Evolutionary conservation across 2,329 filamentous ascomycete species (phyloP).

Genomic region (Alternaria longipes): DNA sequence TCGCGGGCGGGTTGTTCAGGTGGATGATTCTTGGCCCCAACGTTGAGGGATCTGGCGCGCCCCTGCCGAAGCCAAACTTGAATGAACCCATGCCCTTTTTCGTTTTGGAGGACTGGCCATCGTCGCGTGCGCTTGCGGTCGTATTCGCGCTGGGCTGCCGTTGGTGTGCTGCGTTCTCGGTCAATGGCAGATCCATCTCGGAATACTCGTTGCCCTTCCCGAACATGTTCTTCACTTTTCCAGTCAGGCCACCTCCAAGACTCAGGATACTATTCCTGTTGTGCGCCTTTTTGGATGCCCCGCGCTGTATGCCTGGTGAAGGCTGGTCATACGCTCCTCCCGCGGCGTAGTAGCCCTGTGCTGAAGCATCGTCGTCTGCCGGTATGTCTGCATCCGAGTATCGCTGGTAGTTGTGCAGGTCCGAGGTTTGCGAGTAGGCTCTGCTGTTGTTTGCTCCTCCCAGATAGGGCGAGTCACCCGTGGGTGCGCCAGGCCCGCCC

Average conservation of each 20-base stretch:
- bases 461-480: slow-evolving; percentile 48
- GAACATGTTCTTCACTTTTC: slow-evolving; percentile 86
- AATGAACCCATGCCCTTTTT: slow-evolving; percentile 68
- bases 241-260: slow-evolving; percentile 86
- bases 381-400: slow-evolving; percentile 91
- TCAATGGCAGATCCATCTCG: slow-evolving; percentile 97
- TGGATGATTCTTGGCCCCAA: slow-evolving; percentile 92
- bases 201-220: slow-evolving; percentile 89
- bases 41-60: slow-evolving; percentile 87
- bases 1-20: slow-evolving; percentile 95
- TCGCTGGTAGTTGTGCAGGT: slow-evolving; percentile 84
- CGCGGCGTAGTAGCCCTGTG: slow-evolving; percentile 79
- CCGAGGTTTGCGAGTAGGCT: slow-evolving; percentile 78
- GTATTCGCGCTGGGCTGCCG: slow-evolving; percentile 52
- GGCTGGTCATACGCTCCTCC: slow-evolving; percentile 66
- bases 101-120: slow-evolving; percentile 46
- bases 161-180: slow-evolving; percentile 71
- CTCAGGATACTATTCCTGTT: slow-evolving; percentile 90
- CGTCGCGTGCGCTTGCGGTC: slow-evolving; percentile 53
- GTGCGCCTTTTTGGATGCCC: slow-evolving; percentile 65
- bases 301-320: slow-evolving; percentile 56
- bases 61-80: slow-evolving; percentile 89
- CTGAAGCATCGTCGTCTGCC: slow-evolving; percentile 77
- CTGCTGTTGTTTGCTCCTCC: slow-evolving; percentile 47
- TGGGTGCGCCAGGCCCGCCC: slow-evolving; percentile 54